Conservation (phyloP, 768 basidiomycete species). For the Suillus placidus region DNA sequence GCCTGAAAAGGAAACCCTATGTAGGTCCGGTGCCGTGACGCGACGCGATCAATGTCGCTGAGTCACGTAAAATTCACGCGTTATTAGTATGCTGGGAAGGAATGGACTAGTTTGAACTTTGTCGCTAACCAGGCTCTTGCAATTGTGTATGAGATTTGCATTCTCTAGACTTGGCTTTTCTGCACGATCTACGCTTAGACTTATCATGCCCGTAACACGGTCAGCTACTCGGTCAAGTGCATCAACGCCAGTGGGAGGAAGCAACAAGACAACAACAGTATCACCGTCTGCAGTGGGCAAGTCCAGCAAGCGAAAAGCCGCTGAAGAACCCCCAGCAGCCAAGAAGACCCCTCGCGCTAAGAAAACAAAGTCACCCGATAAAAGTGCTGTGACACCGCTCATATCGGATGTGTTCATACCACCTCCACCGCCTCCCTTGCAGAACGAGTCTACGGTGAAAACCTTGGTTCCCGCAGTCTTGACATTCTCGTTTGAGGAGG, state of each 20-base stretch:
- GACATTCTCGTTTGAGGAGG: slow-evolving; percentile 76
- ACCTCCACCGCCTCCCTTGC: slow-evolving; percentile 13
- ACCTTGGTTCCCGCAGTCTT: slow-evolving; percentile 68
- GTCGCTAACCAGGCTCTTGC: neutral
- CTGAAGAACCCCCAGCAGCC: neutral
- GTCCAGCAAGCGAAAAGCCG: slow-evolving; percentile 25
- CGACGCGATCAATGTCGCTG: neutral
- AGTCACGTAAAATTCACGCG: neutral
- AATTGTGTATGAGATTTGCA: neutral
- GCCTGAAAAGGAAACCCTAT: neutral
- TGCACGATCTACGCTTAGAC: neutral
- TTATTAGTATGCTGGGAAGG: neutral
- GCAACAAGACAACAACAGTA: slow-evolving; percentile 8
- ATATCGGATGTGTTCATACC: neutral
- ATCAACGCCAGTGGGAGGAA: slow-evolving; percentile 9
- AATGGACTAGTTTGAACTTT: neutral
- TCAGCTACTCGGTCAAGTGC: slow-evolving; percentile 28
- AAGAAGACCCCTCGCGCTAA: slow-evolving; percentile 10
- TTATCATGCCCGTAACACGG: slow-evolving; percentile 40
- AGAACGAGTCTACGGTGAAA: slow-evolving; percentile 13
- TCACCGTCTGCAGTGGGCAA: slow-evolving; percentile 1
- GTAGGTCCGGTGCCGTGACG: neutral
- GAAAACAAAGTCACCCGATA: slow-evolving; percentile 7
- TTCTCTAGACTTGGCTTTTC: neutral
- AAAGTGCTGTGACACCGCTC: neutral